A percentile compares a stretch with the other conserved stretches of the same genome.
phyloP scores from a whole-genome alignment of 164 flowering plant genomes.

The Amborella trichopoda region DNA sequence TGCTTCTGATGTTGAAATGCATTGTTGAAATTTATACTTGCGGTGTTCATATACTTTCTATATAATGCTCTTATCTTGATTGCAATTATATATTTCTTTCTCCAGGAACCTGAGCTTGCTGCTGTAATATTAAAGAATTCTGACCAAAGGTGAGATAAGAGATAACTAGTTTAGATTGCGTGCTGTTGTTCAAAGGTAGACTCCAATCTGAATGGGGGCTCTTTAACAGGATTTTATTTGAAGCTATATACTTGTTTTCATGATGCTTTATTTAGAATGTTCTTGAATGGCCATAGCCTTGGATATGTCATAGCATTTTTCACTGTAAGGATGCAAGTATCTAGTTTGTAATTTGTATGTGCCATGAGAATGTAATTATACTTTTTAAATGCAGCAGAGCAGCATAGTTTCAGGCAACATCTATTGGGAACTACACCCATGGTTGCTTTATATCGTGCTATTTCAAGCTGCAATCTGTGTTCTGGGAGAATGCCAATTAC shows the following conservation, averaged over 20 bases:
- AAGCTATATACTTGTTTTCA: background rate
- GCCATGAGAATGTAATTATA: too few species aligned
- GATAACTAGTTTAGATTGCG: background rate
- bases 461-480: too few species aligned
- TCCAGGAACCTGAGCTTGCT: constrained; percentile 19
- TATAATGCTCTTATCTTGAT: constrained; percentile 2
- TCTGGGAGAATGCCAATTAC: too few species aligned
- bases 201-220: background rate
- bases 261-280: background rate
- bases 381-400: too few species aligned
- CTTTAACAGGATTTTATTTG: background rate
- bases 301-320: background rate
- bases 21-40: background rate
- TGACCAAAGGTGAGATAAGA: constrained; percentile 24
- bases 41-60: too few species aligned
- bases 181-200: background rate
- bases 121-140: constrained; percentile 12
- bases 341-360: too few species aligned
- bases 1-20: background rate
- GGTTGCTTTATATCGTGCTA: too few species aligned
- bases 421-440: too few species aligned
- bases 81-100: constrained; percentile 1
- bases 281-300: background rate
- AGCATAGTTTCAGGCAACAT: too few species aligned
- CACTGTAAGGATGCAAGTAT: too few species aligned